phyloP scores from a whole-genome alignment of 1,284 basidiomycete species.

The Cryptococcus sp. region DNA sequence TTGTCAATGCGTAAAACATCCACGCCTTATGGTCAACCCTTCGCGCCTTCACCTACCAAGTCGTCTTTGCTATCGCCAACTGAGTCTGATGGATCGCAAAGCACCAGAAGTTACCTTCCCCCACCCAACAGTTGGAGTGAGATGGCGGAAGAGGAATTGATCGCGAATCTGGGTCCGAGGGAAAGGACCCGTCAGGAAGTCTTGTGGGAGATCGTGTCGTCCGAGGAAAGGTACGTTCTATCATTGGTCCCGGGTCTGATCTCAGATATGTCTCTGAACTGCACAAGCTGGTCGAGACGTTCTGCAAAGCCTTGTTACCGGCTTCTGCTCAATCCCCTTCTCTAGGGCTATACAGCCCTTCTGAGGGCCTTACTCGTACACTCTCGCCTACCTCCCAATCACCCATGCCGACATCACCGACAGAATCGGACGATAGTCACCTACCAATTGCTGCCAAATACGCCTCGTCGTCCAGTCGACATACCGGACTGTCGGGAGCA shows the following conservation, averaged over 20 bases:
- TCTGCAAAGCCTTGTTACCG: slow-evolving; percentile 84
- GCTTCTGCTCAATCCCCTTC: slow-evolving; percentile 55
- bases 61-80: slow-evolving; percentile 18
- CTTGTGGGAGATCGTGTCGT: slow-evolving; percentile 94
- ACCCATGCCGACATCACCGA: slow-evolving; percentile 14
- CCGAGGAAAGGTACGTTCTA: slow-evolving; percentile 77
- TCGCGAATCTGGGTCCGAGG: slow-evolving; percentile 83
- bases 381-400: slow-evolving; percentile 17
- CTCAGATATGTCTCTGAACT: slow-evolving; percentile 88
- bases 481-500: slow-evolving; percentile 1
- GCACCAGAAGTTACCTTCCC: slow-evolving; percentile 33
- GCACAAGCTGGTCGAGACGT: slow-evolving; percentile 84
- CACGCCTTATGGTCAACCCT: slow-evolving; percentile 4
- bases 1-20: slow-evolving; percentile 20
- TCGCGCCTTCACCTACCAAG: slow-evolving; percentile 10
- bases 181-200: slow-evolving; percentile 96
- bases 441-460: slow-evolving; percentile 90
- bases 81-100: slow-evolving; percentile 19
- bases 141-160: slow-evolving; percentile 89
- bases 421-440: slow-evolving; percentile 52
- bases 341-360: slow-evolving; percentile 52
- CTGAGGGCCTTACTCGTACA: slow-evolving; percentile 21
- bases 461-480: slow-evolving; percentile 59
- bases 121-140: slow-evolving; percentile 90
- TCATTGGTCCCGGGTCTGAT: slow-evolving; percentile 2